These are phyloP conservation scores for Mercurialis annua DNA, from an alignment of 345 rosid genomes.

Conservation along the genomic window DNA sequence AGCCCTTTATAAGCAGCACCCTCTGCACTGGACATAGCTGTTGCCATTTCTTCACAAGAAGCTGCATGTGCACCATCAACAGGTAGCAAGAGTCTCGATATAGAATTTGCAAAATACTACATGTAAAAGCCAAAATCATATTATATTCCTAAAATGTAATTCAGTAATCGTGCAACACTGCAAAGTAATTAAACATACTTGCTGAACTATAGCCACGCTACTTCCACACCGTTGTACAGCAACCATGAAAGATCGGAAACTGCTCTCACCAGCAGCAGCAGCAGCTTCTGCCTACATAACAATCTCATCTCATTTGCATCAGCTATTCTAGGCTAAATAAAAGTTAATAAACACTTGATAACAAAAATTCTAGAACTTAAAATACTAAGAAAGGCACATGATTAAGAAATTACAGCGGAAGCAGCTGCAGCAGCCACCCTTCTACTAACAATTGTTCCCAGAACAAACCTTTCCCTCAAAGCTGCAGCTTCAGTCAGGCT, in stretches of 20 bases:
- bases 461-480: conserved; percentile 88
- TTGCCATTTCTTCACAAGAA: conserved; percentile 98
- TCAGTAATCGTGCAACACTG: neutral
- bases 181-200: conserved; percentile 21
- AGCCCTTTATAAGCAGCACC: conserved; percentile 98
- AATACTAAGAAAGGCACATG: conserved; percentile 4
- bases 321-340: neutral
- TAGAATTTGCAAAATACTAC: conserved; percentile 93
- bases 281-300: conserved; percentile 94
- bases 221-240: conserved; percentile 96
- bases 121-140: conserved; percentile 3
- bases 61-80: conserved; percentile 99
- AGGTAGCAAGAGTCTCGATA: conserved; percentile 90
- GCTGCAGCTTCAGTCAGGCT: conserved; percentile 91
- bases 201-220: conserved; percentile 94
- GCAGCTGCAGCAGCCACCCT: conserved; percentile 99
- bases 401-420: conserved; percentile 27
- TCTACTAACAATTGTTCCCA: conserved; percentile 80
- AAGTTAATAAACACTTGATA: neutral
- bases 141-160: neutral
- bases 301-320: conserved; percentile 26
- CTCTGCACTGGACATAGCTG: conserved; percentile 98
- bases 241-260: conserved; percentile 99
- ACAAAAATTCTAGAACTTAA: neutral
- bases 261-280: conserved; percentile 94